phyloP scores from a whole-genome alignment of 129 eudicot species.

The Flaveria sonorensis region DNA sequence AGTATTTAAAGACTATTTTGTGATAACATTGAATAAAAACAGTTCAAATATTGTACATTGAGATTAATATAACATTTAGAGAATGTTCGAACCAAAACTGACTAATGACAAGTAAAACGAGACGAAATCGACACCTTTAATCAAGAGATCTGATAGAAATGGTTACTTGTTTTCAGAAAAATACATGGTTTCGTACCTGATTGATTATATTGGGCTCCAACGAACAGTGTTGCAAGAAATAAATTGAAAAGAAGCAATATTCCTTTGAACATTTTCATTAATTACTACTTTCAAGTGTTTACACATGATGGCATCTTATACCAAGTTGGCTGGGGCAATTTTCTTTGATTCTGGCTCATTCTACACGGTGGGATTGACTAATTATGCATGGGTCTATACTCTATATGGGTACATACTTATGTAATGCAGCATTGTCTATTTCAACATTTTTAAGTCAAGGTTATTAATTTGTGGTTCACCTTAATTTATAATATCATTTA shows the following conservation, averaged over 20 bases:
- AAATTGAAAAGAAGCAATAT: neutral
- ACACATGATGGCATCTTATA: neutral
- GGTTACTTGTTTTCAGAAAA: neutral
- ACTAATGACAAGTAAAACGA: neutral
- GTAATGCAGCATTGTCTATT: neutral
- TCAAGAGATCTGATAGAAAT: no score
- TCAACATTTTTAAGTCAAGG: neutral
- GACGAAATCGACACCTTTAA: no score
- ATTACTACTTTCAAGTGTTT: neutral
- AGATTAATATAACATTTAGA: no score
- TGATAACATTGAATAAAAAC: neutral
- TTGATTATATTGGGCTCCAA: neutral
- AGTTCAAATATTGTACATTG: neutral
- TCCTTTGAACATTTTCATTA: neutral
- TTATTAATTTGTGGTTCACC: neutral
- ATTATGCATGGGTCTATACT: neutral
- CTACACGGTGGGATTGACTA: neutral
- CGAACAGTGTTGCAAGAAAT: neutral
- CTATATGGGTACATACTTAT: neutral
- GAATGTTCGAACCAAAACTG: neutral
- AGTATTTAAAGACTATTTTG: no score
- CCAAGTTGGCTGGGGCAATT: slow-evolving; percentile 1
- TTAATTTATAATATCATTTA: neutral
- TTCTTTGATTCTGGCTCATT: neutral
- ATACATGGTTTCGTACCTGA: neutral